A percentile compares a stretch with the other conserved stretches of the same genome.
These are phyloP conservation scores for Candida nitratophila DNA, from an alignment of 805 yeast species.

Conservation along the genomic window DNA sequence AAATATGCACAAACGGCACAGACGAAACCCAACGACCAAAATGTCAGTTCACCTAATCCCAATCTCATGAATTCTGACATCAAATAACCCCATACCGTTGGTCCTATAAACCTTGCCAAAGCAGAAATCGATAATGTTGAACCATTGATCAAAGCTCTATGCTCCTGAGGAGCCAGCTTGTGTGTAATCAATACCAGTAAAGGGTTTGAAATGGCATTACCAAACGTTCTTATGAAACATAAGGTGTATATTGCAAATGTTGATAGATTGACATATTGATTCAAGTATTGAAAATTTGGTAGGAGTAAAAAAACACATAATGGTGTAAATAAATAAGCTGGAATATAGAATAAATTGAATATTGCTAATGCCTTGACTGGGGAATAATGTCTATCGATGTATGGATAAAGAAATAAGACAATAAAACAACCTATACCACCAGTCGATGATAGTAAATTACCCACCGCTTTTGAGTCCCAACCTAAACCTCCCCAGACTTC, in stretches of 20 bases:
- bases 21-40: conserved; percentile 7
- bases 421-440: conserved; percentile 48
- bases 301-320: conserved; percentile 37
- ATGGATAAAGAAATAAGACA: conserved; percentile 44
- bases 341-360: conserved; percentile 34
- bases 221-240: conserved; percentile 20
- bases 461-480: conserved; percentile 38
- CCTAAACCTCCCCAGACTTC: conserved; percentile 47
- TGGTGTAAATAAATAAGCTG: conserved; percentile 40
- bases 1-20: not conserved
- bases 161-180: conserved; percentile 43
- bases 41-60: conserved; percentile 7
- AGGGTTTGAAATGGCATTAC: conserved; percentile 44
- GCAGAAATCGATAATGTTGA: conserved; percentile 47
- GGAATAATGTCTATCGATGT: conserved; percentile 39
- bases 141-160: conserved; percentile 55
- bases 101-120: conserved; percentile 50
- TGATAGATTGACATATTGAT: not conserved
- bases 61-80: conserved; percentile 7
- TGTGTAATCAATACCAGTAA: conserved; percentile 47
- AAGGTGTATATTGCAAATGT: conserved; percentile 19
- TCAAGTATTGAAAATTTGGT: conserved; percentile 3
- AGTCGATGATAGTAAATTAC: conserved; percentile 41
- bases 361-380: conserved; percentile 37
- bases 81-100: conserved; percentile 45